Conservation (phyloP, 108 stramenopile genomes). For the Cyclotella sp. region DNA sequence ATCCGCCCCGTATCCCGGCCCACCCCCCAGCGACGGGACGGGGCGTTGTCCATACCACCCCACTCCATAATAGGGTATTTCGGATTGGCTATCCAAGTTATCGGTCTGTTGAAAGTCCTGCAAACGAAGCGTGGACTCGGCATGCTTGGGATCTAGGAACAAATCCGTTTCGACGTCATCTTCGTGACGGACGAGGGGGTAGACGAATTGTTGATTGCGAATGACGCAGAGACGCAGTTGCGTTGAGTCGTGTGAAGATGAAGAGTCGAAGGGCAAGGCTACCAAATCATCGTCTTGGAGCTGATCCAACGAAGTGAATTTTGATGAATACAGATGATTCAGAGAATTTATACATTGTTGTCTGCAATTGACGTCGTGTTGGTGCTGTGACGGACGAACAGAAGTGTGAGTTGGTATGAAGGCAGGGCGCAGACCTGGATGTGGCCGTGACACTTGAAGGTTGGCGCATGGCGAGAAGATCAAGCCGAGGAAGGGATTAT, state of each 20-base stretch:
- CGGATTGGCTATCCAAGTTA: not conserved
- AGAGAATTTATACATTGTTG: conserved; percentile 8
- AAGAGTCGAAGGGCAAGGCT: conserved; percentile 24
- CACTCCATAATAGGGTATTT: conserved; percentile 55
- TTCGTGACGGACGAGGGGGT: conserved; percentile 53
- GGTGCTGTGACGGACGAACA: not conserved
- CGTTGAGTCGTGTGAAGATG: not conserved
- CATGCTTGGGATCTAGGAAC: conserved; percentile 61
- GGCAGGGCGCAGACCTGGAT: not conserved
- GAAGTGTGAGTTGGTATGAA: conserved; percentile 10
- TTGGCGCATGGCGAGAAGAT: conserved; percentile 2
- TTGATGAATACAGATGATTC: not conserved
- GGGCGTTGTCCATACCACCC: conserved; percentile 76
- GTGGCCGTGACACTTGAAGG: conserved; percentile 2
- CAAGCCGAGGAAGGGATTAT: not conserved
- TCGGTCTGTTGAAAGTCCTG: not conserved
- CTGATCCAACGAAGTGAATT: conserved; percentile 14
- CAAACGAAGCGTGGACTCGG: conserved; percentile 22
- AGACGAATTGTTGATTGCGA: conserved; percentile 24
- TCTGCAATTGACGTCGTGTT: conserved; percentile 1
- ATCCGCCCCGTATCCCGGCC: conserved; percentile 73
- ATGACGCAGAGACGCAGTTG: conserved; percentile 32
- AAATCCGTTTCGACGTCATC: conserved; percentile 72
- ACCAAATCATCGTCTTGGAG: conserved; percentile 37
- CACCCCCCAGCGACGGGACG: conserved; percentile 66